Base-by-base conservation (phyloP, 495 filamentous ascomycete genomes). In the Annulohypoxylon stygium region DNA sequence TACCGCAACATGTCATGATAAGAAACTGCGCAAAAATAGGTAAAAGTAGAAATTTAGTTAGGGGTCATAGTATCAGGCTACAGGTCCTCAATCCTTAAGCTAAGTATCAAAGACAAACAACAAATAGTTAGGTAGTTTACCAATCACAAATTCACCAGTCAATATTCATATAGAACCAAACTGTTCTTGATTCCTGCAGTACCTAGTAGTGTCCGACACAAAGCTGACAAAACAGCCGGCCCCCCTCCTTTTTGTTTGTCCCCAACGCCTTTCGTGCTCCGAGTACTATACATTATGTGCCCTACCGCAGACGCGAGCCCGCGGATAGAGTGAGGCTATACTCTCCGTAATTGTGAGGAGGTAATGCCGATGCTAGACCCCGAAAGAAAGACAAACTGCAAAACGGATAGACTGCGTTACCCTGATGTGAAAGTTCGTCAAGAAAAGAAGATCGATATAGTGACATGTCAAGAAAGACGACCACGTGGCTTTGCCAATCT, bases 241-340 rank as follows among this genome's bases (percentile, higher is more conserved):
- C 50, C 58, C 48, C 20, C 12, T 43, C 10, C 23, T 34, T 57
- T 65, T 68, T 66, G 25, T 55, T 16, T 61, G 36, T n/a, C 48
- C 33, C 33, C 26, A 66, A 74, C 71, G 71, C 71, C 71, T 20
- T 63, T 30, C 65, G 55, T 66, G 60, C 25, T 57, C 23, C 39
- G 53, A 33, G 33, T 69, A 74, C 61, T 74, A 74, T 74, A 74
- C 71, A 74, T 69, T 74, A 74, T 62, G 66, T 62, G 69, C 57
- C 55, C 55, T 62, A 33, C 20, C n/a, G 12, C 43, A 47, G 43
- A 47, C 43, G 16, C 43, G 8, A 20, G 16, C 18, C 43, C 18
- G 43, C 14, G 5, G 37, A 30, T 11, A 54, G 20, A 30, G 36
- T 36, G 20, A 1, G 57, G 5, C 57, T 3, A 4, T 16, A 54